Evolutionary conservation across 2,329 filamentous ascomycete species (phyloP).

Genomic region (Salinomyces thailandicus): DNA sequence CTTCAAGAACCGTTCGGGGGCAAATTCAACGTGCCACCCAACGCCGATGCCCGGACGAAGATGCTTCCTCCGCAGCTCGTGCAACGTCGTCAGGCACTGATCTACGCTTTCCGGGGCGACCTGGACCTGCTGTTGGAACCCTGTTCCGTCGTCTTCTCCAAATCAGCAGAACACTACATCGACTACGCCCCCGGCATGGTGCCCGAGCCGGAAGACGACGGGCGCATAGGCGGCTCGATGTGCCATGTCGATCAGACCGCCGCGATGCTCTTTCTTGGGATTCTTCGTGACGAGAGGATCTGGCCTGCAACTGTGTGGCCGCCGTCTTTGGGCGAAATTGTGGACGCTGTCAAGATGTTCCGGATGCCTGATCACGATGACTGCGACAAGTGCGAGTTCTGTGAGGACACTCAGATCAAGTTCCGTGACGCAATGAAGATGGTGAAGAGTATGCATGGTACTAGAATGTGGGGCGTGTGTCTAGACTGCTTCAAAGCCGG

Average conservation of each 20-base stretch:
- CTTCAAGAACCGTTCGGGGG: slow-evolving; percentile 6
- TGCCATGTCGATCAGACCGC: slow-evolving; percentile 17
- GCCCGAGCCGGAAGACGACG: slow-evolving; percentile 10
- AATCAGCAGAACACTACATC: slow-evolving; percentile 17
- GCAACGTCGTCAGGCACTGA: slow-evolving; percentile 7
- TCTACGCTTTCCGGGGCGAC: slow-evolving; percentile 13
- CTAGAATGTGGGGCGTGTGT: slow-evolving; percentile 23
- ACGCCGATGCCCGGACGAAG: not conserved
- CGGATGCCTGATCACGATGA: slow-evolving; percentile 19
- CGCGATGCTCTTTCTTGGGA: slow-evolving; percentile 14
- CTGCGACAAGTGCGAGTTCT: slow-evolving; percentile 21
- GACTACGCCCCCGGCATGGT: slow-evolving; percentile 20
- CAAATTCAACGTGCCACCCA: not conserved
- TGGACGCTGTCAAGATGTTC: slow-evolving; percentile 11
- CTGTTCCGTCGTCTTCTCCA: slow-evolving; percentile 15
- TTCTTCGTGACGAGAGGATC: slow-evolving; percentile 17
- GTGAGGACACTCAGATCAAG: slow-evolving; percentile 13
- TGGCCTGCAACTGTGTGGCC: slow-evolving; percentile 20
- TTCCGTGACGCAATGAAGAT: slow-evolving; percentile 13
- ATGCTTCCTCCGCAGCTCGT: slow-evolving; percentile 4
- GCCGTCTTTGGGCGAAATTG: slow-evolving; percentile 6
- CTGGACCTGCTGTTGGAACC: slow-evolving; percentile 18
- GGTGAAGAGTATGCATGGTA: slow-evolving; percentile 14
- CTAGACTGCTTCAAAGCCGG: slow-evolving; percentile 21
- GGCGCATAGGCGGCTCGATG: slow-evolving; percentile 1